These are phyloP conservation scores for Pascua guehoae DNA, from an alignment of 1,284 basidiomycete genomes.

Conservation along the genomic window DNA sequence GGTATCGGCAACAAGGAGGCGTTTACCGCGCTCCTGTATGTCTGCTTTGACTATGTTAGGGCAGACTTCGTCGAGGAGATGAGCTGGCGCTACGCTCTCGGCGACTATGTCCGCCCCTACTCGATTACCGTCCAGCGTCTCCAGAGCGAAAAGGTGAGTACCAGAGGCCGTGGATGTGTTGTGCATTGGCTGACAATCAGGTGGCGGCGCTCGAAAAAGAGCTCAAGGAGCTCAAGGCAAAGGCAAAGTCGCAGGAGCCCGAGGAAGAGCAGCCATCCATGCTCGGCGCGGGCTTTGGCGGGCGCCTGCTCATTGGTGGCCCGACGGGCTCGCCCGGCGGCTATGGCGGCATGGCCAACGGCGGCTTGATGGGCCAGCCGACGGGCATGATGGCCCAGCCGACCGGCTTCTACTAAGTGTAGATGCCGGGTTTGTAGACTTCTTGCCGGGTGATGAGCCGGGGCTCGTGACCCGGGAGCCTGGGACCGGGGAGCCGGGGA, in stretches of 20 bases:
- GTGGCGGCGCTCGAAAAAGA: constrained; percentile 46
- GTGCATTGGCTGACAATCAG: constrained; percentile 13
- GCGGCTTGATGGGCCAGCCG: constrained; percentile 15
- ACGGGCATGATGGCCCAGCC: constrained; percentile 37
- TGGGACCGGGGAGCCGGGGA: no score
- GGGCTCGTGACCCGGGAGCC: no score
- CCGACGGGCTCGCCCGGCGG: constrained; percentile 10
- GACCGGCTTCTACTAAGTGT: constrained; percentile 42
- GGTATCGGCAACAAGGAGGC: constrained; percentile 98
- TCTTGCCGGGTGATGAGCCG: no score
- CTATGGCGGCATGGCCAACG: constrained; percentile 10
- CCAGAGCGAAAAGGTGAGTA: constrained; percentile 62
- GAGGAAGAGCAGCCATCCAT: constrained; percentile 29
- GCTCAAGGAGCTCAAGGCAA: constrained; percentile 44
- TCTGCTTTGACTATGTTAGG: constrained; percentile 88
- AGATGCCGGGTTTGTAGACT: no score
- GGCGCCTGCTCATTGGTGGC: constrained; percentile 46
- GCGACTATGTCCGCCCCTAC: constrained; percentile 96
- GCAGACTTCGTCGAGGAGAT: constrained; percentile 91
- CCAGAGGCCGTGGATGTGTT: not conserved
- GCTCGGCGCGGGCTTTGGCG: constrained; percentile 43
- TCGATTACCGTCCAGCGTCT: constrained; percentile 54
- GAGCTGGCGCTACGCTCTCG: constrained; percentile 87
- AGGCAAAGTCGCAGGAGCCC: constrained; percentile 31
- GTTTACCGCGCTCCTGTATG: constrained; percentile 83